A percentile compares a stretch with the other conserved stretches of the same genome.
Conservation (phyloP, 2,329 filamentous ascomycete genomes). For the Cytospora paraplurivora region DNA sequence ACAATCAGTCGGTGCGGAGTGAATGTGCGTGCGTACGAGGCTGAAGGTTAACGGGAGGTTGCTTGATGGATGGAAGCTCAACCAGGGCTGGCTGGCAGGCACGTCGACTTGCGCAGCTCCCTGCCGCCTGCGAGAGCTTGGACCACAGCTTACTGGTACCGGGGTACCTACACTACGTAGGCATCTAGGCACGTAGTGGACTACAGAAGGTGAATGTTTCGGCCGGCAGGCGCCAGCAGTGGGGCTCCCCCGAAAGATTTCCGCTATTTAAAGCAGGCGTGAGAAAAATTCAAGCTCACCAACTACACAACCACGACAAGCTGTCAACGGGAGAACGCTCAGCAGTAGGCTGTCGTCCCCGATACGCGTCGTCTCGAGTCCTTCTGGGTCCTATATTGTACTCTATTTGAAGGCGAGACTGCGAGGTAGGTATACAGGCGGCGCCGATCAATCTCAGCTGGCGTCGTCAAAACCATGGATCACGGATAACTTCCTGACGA, state of each 20-base stretch:
- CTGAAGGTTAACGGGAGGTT: conserved; percentile 4
- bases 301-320: background rate
- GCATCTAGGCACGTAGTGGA: too few species aligned
- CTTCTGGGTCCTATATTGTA: background rate
- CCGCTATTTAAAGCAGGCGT: background rate
- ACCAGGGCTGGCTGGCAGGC: conserved; percentile 30
- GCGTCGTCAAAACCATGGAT: background rate
- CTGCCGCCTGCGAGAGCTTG: conserved; percentile 4
- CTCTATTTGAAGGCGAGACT: background rate
- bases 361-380: background rate
- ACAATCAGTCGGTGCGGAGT: background rate
- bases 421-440: conserved; percentile 1
- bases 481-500: background rate
- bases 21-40: background rate
- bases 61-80: conserved; percentile 13
- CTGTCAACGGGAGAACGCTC: background rate
- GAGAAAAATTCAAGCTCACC: background rate
- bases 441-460: background rate
- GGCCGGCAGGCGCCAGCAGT: conserved; percentile 1
- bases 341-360: background rate
- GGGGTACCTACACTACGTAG: too few species aligned
- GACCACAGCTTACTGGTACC: background rate
- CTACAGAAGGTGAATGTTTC: background rate
- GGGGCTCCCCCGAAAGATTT: background rate
- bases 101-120: conserved; percentile 4